Conservation (phyloP, 768 basidiomycete species). For the Rubroboletus pulcherrimus region DNA sequence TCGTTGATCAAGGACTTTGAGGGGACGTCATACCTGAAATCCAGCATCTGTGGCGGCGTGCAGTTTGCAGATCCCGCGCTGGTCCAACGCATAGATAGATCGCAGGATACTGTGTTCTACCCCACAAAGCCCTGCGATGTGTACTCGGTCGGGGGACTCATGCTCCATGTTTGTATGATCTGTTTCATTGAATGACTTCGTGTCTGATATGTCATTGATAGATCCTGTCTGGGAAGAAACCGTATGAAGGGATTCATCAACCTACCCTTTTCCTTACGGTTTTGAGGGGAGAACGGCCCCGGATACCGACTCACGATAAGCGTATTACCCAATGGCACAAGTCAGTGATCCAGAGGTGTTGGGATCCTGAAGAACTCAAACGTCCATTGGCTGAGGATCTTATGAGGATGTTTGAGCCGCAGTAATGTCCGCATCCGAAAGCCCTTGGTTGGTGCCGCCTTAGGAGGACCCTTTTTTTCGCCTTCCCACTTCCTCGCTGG, state of each 20-base stretch:
- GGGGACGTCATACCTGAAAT: conserved; percentile 30
- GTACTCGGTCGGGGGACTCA: conserved; percentile 36
- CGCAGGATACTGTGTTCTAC: not conserved
- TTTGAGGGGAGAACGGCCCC: conserved; percentile 10
- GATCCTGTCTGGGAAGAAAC: conserved; percentile 21
- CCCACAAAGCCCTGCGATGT: conserved; percentile 24
- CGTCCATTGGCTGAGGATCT: conserved; percentile 19
- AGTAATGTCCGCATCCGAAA: not conserved
- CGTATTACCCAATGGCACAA: conserved; percentile 1
- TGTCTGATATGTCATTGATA: conserved; percentile 11
- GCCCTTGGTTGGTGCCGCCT: not conserved
- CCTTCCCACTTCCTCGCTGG: not conserved
- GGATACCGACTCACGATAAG: conserved; percentile 3
- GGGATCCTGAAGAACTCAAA: conserved; percentile 11
- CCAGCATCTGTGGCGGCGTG: conserved; percentile 36
- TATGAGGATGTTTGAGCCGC: not conserved
- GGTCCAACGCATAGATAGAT: conserved; percentile 1
- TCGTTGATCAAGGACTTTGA: conserved; percentile 24
- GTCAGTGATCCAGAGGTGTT: conserved; percentile 15
- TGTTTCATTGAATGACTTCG: not conserved
- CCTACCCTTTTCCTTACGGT: not conserved
- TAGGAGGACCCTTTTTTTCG: too few relatives aligned
- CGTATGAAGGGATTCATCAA: conserved; percentile 8
- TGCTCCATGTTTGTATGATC: conserved; percentile 22
- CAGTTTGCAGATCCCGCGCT: conserved; percentile 45